Conservation (phyloP, 768 basidiomycete genomes). For the Termitomyces sp. region DNA sequence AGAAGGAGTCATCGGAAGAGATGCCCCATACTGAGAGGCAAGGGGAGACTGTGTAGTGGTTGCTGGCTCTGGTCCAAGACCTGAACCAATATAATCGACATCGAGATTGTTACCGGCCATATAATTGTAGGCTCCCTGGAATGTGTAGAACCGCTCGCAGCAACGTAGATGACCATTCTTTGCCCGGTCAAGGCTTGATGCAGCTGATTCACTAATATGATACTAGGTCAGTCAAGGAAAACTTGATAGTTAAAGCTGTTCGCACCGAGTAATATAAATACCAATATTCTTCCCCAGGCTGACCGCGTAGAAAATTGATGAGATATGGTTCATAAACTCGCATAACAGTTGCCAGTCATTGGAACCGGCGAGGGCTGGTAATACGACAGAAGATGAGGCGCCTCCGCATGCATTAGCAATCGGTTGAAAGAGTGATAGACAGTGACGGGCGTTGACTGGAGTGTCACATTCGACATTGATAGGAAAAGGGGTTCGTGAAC, state of each 20-base stretch:
- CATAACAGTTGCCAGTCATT: too few relatives aligned
- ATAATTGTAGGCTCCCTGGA: neutral
- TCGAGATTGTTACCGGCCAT: neutral
- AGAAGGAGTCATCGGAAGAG: neutral
- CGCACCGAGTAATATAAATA: too few relatives aligned
- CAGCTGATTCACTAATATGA: neutral
- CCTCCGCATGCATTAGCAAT: too few relatives aligned
- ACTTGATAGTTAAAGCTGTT: too few relatives aligned
- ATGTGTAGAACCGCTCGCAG: neutral
- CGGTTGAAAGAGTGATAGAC: too few relatives aligned
- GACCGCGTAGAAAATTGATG: too few relatives aligned
- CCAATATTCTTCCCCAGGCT: too few relatives aligned
- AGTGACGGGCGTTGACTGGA: too few relatives aligned
- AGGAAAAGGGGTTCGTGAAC: neutral
- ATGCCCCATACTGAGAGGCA: neutral
- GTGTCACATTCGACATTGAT: neutral
- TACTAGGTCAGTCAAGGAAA: too few relatives aligned
- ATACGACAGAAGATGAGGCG: too few relatives aligned
- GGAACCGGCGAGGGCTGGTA: too few relatives aligned
- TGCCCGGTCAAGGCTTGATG: neutral
- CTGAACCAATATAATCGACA: neutral
- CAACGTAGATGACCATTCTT: neutral
- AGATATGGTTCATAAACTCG: too few relatives aligned
- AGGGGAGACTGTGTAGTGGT: neutral
- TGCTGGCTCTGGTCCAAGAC: neutral